Conservation (phyloP, 176 grass and related monocot genomes). For the Ampelocalamus luodianensis region DNA sequence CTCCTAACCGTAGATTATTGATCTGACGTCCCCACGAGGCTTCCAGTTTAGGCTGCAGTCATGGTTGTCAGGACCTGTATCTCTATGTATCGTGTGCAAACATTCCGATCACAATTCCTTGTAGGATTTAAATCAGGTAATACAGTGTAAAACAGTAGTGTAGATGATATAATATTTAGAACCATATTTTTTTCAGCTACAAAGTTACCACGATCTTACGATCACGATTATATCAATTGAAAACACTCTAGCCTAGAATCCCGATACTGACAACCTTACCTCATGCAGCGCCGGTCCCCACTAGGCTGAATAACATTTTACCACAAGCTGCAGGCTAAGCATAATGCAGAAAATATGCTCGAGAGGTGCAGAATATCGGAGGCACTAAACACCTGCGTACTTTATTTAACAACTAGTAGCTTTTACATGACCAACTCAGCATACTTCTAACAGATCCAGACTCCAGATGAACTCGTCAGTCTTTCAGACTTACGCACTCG, state of each 20-base stretch:
- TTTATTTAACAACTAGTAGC: constrained; percentile 13
- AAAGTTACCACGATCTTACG: not conserved
- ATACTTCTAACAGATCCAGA: not conserved
- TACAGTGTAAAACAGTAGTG: not conserved
- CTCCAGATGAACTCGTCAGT: not conserved
- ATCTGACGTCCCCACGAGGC: too few relatives aligned
- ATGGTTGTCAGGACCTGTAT: not conserved
- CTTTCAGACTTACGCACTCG: not conserved
- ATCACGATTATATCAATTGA: not conserved
- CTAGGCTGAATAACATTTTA: not conserved
- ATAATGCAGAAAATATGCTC: not conserved
- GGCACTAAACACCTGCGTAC: constrained; percentile 6
- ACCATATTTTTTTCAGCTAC: not conserved
- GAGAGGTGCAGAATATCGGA: not conserved
- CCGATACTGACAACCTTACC: not conserved
- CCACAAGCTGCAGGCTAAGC: not conserved
- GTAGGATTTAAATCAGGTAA: not conserved
- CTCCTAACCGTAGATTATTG: too few relatives aligned
- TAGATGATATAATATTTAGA: not conserved
- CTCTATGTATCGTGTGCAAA: not conserved
- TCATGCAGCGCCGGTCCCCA: not conserved
- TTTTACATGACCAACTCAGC: not conserved
- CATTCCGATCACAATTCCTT: not conserved
- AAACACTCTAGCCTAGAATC: not conserved
- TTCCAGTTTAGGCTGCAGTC: too few relatives aligned